Conservation (phyloP, 495 filamentous ascomycete genomes). For the Penicillium cinerascens region DNA sequence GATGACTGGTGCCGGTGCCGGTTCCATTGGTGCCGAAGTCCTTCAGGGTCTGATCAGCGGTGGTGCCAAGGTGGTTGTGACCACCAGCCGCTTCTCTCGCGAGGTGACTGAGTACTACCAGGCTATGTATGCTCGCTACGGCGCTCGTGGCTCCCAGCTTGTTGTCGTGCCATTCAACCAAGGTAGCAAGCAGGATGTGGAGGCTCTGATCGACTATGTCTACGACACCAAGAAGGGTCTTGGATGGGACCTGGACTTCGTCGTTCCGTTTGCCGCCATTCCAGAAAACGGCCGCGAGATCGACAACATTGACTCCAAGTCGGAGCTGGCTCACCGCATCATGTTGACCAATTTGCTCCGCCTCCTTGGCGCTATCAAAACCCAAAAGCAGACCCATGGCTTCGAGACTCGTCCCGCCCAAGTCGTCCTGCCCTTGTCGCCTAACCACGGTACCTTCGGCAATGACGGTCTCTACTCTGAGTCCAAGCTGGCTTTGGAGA, state of each 20-base stretch:
- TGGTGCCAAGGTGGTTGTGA: conserved; percentile 93
- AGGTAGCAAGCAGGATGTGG: conserved; percentile 94
- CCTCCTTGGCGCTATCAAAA: conserved; percentile 84
- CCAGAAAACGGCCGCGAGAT: conserved; percentile 98
- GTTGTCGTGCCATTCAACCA: conserved; percentile 99
- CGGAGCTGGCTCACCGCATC: conserved; percentile 96
- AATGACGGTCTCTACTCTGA: conserved; percentile 98
- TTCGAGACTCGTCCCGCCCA: conserved; percentile 95
- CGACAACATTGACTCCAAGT: conserved; percentile 95
- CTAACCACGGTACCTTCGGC: conserved; percentile 97
- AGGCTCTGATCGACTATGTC: conserved; percentile 89
- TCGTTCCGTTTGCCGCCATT: conserved; percentile 96
- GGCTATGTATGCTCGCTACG: conserved; percentile 93
- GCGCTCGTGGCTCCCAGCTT: conserved; percentile 89
- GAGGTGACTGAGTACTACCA: conserved; percentile 99
- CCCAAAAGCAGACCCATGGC: conserved; percentile 79
- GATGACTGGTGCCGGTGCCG: conserved; percentile 97
- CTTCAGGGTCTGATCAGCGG: conserved; percentile 94
- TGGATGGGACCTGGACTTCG: conserved; percentile 95
- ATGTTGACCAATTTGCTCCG: conserved; percentile 98
- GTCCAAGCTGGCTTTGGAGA: conserved; percentile 95
- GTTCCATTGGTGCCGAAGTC: conserved; percentile 98
- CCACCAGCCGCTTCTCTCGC: conserved; percentile 91
- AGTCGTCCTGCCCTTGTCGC: conserved; percentile 91
- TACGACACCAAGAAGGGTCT: conserved; percentile 96